Percentiles rank a stretch among this genome's conserved stretches.
These are phyloP conservation scores for Aspergillus fijiensis DNA, from an alignment of 2,329 filamentous ascomycete genomes.

Conservation along the genomic window DNA sequence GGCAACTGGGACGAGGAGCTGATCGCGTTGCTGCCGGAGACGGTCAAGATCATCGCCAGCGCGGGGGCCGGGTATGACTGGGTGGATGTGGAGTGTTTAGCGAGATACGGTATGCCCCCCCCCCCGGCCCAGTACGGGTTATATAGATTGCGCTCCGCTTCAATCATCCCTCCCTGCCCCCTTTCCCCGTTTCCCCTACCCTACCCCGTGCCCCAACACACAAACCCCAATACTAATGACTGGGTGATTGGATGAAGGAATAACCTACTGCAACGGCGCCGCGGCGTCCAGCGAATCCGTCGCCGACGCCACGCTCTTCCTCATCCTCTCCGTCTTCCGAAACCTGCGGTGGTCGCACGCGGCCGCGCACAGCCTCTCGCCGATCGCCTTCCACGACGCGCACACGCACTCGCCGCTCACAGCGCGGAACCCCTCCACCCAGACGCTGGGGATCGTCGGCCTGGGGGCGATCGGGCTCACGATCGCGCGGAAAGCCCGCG, in stretches of 20 bases:
- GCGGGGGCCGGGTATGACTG: conserved; percentile 65
- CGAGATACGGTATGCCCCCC: conserved; percentile 46
- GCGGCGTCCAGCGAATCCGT: conserved; percentile 68
- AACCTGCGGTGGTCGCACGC: conserved; percentile 63
- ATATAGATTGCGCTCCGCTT: no score
- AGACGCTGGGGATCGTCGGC: conserved; percentile 65
- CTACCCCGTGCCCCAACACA: conserved; percentile 1
- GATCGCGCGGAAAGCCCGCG: conserved; percentile 59
- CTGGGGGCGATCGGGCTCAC: conserved; percentile 65
- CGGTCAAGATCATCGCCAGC: conserved; percentile 58
- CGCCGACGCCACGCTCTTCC: conserved; percentile 68
- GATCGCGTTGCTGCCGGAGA: conserved; percentile 54
- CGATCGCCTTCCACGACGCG: conserved; percentile 55
- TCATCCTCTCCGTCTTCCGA: conserved; percentile 69
- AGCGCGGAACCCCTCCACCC: conserved; percentile 63
- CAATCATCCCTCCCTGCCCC: conserved; percentile 4
- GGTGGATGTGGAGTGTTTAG: conserved; percentile 61
- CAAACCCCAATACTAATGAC: neutral
- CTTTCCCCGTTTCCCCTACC: neutral
- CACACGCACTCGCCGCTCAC: conserved; percentile 60
- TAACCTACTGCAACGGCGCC: conserved; percentile 68
- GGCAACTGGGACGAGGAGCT: conserved; percentile 62
- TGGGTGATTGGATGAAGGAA: conserved; percentile 15
- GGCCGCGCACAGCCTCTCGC: conserved; percentile 52
- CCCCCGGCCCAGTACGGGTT: no score